Evolutionary conservation across 2,329 filamentous ascomycete species (phyloP).

Genomic region (Didymella lethalis): DNA sequence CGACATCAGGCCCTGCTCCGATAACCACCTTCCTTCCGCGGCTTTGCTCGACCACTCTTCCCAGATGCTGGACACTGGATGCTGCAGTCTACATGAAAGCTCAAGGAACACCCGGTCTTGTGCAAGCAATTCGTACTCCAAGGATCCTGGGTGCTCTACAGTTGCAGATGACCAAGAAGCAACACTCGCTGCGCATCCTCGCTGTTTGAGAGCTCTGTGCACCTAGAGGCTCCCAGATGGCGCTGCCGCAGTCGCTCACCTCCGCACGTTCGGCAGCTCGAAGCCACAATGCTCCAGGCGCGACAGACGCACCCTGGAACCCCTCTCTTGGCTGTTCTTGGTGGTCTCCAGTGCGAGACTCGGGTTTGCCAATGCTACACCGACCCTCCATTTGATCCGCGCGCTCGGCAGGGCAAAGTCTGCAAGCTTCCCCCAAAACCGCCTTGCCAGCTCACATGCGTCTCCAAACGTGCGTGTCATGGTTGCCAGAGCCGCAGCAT

Average conservation of each 20-base stretch:
- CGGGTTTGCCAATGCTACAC: conserved; percentile 3
- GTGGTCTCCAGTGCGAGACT: not conserved
- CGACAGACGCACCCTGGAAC: not conserved
- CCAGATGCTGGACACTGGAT: not conserved
- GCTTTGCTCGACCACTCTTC: conserved; percentile 7
- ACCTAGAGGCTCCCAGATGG: conserved; percentile 3
- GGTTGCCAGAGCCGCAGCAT: conserved; percentile 22
- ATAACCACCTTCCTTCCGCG: conserved; percentile 16
- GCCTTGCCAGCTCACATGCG: conserved; percentile 21
- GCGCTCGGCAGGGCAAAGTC: conserved; percentile 19
- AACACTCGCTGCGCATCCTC: not conserved
- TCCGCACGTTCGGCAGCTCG: conserved; percentile 7
- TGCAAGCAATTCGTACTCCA: not conserved
- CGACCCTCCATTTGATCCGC: conserved; percentile 21
- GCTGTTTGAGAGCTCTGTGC: conserved; percentile 7
- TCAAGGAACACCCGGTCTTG: not conserved
- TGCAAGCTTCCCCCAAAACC: not conserved
- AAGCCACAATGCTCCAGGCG: not conserved
- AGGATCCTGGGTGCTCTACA: not conserved
- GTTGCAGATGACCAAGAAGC: not conserved
- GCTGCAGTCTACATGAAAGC: not conserved
- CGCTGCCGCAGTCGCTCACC: conserved; percentile 3
- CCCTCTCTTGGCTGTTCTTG: conserved; percentile 4
- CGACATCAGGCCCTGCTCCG: conserved; percentile 7
- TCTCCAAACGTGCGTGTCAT: conserved; percentile 29